Evolutionary conservation across 495 filamentous ascomycete species (phyloP).

Genomic region (Endocarpon pusillum): DNA sequence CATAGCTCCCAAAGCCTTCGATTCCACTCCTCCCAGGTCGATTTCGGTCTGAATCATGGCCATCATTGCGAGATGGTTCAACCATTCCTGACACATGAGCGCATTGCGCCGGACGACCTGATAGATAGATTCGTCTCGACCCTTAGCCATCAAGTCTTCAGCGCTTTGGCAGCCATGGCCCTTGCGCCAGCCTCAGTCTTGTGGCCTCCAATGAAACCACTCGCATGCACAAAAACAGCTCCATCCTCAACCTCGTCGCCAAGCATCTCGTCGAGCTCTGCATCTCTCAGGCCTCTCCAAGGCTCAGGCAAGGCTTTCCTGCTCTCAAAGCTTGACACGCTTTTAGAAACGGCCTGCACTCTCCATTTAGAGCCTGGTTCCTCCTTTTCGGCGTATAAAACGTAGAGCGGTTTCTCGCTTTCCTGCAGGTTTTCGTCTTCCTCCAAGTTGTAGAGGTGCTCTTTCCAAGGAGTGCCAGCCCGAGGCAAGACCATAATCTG

Average conservation of each 20-base stretch:
- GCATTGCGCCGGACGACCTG: too few species aligned
- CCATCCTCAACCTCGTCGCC: slow-evolving; percentile 49
- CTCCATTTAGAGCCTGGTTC: slow-evolving; percentile 66
- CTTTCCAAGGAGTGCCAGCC: slow-evolving; percentile 76
- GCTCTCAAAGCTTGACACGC: slow-evolving; percentile 71
- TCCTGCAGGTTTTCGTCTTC: slow-evolving; percentile 25
- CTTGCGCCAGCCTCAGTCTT: slow-evolving; percentile 77
- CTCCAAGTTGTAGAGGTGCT: slow-evolving; percentile 85
- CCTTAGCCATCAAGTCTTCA: slow-evolving; percentile 27
- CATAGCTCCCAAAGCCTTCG: too few species aligned
- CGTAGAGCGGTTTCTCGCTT: slow-evolving; percentile 51
- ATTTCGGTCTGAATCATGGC: too few species aligned
- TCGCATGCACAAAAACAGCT: slow-evolving; percentile 82
- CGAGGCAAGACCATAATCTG: slow-evolving; percentile 64
- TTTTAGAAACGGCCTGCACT: slow-evolving; percentile 69
- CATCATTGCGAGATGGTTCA: too few species aligned
- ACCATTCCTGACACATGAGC: too few species aligned
- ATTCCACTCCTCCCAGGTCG: too few species aligned
- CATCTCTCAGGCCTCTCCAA: slow-evolving; percentile 82
- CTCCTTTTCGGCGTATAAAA: slow-evolving; percentile 76
- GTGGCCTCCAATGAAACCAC: slow-evolving; percentile 92
- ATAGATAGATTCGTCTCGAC: not conserved
- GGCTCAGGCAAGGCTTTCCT: slow-evolving; percentile 75
- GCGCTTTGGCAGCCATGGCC: slow-evolving; percentile 66
- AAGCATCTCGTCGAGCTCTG: slow-evolving; percentile 54